Percentiles rank a stretch among this genome's conserved stretches.
These are phyloP conservation scores for Eleusine coracana DNA, from an alignment of 176 grass and related monocot species.

Conservation along the genomic window DNA sequence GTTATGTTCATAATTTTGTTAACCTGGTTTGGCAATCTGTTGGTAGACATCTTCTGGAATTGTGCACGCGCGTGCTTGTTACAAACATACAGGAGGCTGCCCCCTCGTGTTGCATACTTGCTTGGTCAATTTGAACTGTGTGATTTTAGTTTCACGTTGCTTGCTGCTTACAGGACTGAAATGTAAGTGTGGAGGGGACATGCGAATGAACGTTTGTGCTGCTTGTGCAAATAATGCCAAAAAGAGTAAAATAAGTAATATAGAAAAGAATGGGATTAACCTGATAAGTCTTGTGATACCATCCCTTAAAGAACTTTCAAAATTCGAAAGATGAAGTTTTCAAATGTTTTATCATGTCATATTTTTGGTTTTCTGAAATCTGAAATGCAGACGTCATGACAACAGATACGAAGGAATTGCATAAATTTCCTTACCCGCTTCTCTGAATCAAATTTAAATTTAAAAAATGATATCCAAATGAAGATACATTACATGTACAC, in stretches of 20 bases:
- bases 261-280: too few relatives aligned
- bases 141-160: constrained; percentile 5
- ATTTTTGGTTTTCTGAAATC: not conserved
- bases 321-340: not conserved
- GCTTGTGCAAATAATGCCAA: not conserved
- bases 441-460: not conserved
- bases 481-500: not conserved
- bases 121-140: constrained; percentile 35
- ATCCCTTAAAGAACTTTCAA: not conserved
- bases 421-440: not conserved
- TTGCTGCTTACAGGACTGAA: not conserved
- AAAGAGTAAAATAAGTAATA: not conserved
- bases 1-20: constrained; percentile 62
- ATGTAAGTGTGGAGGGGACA: not conserved
- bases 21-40: constrained; percentile 55
- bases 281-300: not conserved
- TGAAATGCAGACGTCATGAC: not conserved
- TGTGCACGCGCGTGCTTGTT: constrained; percentile 39
- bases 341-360: not conserved
- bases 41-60: constrained; percentile 37
- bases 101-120: constrained; percentile 15
- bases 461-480: not conserved
- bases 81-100: constrained; percentile 26
- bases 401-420: not conserved
- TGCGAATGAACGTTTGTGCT: not conserved